Conservation (phyloP, 208 protist genomes). For the Crithidia sp. region DNA sequence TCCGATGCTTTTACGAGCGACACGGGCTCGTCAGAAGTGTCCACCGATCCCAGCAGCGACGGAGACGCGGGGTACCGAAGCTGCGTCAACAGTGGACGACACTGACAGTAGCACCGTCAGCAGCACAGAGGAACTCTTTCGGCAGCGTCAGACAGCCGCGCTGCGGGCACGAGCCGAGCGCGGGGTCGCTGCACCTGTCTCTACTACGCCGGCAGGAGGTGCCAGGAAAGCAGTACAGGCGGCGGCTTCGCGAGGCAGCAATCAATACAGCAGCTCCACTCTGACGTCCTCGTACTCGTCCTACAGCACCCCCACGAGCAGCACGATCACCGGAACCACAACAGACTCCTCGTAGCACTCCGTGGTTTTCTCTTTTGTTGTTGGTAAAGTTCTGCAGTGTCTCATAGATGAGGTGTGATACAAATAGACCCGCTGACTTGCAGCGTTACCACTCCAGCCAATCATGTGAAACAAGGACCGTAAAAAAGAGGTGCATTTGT, state of each 20-base stretch:
- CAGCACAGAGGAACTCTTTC: slow-evolving; percentile 48
- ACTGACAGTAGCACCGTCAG: slow-evolving; percentile 28
- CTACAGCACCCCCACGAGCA: slow-evolving; percentile 4
- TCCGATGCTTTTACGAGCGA: slow-evolving; percentile 21
- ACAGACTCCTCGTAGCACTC: too few relatives aligned
- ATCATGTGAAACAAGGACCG: too few relatives aligned
- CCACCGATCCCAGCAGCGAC: slow-evolving; percentile 3
- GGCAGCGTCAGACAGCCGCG: slow-evolving; percentile 32
- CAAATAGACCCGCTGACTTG: neutral
- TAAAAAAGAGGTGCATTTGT: too few relatives aligned
- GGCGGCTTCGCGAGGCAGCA: too few relatives aligned
- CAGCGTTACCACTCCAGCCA: neutral
- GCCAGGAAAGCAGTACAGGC: too few relatives aligned
- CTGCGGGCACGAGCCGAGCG: slow-evolving; percentile 23
- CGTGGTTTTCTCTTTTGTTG: too few relatives aligned
- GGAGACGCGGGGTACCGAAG: neutral
- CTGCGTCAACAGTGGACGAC: neutral
- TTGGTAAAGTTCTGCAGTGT: too few relatives aligned
- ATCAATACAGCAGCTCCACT: neutral
- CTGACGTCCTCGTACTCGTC: neutral
- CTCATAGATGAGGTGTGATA: too few relatives aligned
- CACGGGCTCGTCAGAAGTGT: neutral
- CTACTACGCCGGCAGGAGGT: neutral
- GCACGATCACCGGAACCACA: neutral
- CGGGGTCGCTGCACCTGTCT: slow-evolving; percentile 1